A percentile compares a stretch with the other conserved stretches of the same genome.
Conservation (phyloP, 164 flowering plant genomes). For the Cinnamomum chago region DNA sequence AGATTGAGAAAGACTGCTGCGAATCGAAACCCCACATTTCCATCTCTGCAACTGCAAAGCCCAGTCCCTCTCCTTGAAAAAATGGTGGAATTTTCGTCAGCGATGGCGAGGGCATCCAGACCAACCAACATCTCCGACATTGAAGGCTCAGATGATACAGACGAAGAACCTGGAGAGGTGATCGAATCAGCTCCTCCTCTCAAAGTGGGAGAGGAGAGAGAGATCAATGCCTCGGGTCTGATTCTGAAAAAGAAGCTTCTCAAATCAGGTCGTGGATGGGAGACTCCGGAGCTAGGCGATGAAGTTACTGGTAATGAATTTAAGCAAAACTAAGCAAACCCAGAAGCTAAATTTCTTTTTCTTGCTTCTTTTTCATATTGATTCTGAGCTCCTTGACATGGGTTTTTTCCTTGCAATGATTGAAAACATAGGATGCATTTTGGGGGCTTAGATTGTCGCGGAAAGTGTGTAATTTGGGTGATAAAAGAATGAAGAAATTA, state of each 20-base stretch:
- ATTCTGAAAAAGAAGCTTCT: conserved; percentile 60
- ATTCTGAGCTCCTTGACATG: neutral
- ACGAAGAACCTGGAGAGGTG: conserved; percentile 67
- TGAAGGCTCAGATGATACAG: conserved; percentile 38
- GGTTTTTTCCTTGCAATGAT: neutral
- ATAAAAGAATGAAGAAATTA: neutral
- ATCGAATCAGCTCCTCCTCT: conserved; percentile 76
- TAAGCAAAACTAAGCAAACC: neutral
- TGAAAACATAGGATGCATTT: neutral
- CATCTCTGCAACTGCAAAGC: no score
- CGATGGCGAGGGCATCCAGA: conserved; percentile 13
- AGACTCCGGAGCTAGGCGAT: conserved; percentile 56
- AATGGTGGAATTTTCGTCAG: conserved; percentile 1
- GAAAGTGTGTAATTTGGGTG: neutral
- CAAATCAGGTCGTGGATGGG: conserved; percentile 50
- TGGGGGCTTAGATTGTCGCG: neutral
- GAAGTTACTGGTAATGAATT: conserved; percentile 52
- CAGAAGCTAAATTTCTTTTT: neutral
- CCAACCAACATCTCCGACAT: conserved; percentile 26
- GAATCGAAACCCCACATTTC: no score
- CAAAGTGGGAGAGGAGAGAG: conserved; percentile 65
- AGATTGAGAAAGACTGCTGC: no score
- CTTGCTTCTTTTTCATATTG: neutral
- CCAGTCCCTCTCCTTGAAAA: no score
- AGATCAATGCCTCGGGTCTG: conserved; percentile 31